Percentiles rank a stretch among this genome's conserved stretches.
Conservation (phyloP, 139 green algal genomes). For the Chlorella sp. region DNA sequence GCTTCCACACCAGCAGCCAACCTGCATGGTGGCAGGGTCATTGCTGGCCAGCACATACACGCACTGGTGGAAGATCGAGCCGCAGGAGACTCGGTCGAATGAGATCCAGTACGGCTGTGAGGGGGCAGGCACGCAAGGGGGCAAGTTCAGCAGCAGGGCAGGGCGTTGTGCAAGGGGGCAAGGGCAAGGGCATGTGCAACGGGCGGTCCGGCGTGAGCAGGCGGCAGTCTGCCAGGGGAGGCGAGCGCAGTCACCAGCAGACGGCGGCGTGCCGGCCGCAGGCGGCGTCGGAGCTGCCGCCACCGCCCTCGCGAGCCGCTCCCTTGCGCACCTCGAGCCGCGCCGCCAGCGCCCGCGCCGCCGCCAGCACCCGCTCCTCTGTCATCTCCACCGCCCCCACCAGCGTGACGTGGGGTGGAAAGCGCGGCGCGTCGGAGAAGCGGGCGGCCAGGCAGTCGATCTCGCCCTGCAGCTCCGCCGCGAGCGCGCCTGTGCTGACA, state of each 20-base stretch:
- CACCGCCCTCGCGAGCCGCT: no score
- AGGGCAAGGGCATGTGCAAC: background rate
- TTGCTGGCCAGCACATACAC: slow-evolving; percentile 40
- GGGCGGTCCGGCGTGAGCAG: background rate
- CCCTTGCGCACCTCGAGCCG: slow-evolving; percentile 8
- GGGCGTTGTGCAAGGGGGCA: background rate
- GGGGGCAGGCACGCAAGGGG: no score
- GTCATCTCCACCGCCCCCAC: slow-evolving; percentile 35
- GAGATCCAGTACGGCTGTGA: slow-evolving; percentile 28
- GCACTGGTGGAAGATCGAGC: slow-evolving; percentile 44
- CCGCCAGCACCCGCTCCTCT: slow-evolving; percentile 21
- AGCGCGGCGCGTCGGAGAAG: slow-evolving; percentile 16
- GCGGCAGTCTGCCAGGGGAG: background rate
- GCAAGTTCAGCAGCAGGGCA: background rate
- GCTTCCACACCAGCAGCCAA: no score
- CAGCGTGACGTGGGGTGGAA: slow-evolving; percentile 47
- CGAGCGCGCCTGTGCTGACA: background rate
- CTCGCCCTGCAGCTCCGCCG: slow-evolving; percentile 3
- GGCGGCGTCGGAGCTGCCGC: no score
- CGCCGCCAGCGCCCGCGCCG: slow-evolving; percentile 10
- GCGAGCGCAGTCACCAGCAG: background rate
- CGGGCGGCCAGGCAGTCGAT: slow-evolving; percentile 2
- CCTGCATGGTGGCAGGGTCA: slow-evolving; percentile 10
- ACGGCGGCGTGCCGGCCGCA: background rate
- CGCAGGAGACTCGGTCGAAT: slow-evolving; percentile 26